phyloP scores from a whole-genome alignment of 805 yeast species.

The Barnettozyma populi region DNA sequence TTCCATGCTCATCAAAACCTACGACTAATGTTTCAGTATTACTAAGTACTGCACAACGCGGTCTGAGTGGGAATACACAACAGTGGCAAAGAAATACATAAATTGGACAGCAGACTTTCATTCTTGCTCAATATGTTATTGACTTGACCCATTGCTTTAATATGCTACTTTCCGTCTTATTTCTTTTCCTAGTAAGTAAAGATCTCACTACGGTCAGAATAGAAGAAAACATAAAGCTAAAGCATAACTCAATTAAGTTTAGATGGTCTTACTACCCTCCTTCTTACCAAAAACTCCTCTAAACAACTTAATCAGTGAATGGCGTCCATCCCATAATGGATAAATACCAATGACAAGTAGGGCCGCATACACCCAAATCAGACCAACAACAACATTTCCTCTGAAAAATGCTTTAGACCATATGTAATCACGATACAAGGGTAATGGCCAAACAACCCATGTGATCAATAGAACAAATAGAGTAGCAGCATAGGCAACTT shows the following conservation, averaged over 20 bases:
- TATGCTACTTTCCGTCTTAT: not conserved
- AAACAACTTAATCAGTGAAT: constrained; percentile 24
- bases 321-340: constrained; percentile 33
- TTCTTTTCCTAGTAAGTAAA: not conserved
- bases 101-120: not conserved
- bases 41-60: not conserved
- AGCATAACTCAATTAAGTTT: not conserved
- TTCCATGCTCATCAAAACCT: not conserved
- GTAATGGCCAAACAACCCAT: constrained; percentile 37
- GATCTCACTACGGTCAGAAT: not conserved
- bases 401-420: constrained; percentile 33
- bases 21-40: not conserved
- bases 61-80: not conserved
- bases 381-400: constrained; percentile 34
- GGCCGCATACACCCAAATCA: constrained; percentile 36
- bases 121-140: not conserved
- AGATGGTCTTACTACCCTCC: not conserved
- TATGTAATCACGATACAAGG: constrained; percentile 37
- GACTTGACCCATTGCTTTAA: not conserved
- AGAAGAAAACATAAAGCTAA: not conserved
- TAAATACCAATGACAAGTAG: constrained; percentile 30
- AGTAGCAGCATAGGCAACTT: constrained; percentile 26
- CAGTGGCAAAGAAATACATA: not conserved
- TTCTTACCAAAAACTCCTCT: constrained; percentile 31
- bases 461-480: constrained; percentile 28